Evolutionary conservation across 2,329 filamentous ascomycete species (phyloP).

Genomic region (Didymellaceae sp.): DNA sequence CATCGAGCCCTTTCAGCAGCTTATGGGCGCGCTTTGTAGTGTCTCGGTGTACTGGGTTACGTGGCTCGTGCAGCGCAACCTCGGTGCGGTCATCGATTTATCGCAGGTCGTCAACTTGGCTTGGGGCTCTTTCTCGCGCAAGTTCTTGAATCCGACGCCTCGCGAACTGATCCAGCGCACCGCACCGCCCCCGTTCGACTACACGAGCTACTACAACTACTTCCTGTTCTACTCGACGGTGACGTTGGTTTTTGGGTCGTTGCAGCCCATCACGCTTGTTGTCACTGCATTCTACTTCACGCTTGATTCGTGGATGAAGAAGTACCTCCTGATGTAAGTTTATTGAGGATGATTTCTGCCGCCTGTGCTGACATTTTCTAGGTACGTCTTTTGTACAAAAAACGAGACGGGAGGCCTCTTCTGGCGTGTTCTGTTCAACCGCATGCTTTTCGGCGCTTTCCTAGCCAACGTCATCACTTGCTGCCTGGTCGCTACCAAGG

Average conservation of each 20-base stretch:
- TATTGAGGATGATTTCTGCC: not conserved
- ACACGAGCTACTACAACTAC: slow-evolving; percentile 97
- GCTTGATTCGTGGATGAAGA: slow-evolving; percentile 89
- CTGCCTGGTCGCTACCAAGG: slow-evolving; percentile 74
- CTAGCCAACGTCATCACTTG: slow-evolving; percentile 81
- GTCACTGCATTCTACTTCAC: slow-evolving; percentile 89
- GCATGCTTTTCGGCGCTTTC: slow-evolving; percentile 82
- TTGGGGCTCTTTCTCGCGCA: slow-evolving; percentile 84
- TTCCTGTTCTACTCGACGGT: slow-evolving; percentile 95
- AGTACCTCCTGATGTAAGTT: slow-evolving; percentile 81
- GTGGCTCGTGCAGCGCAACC: slow-evolving; percentile 81
- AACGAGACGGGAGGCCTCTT: slow-evolving; percentile 93
- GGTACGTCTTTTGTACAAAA: slow-evolving; percentile 91
- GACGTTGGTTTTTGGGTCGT: slow-evolving; percentile 79
- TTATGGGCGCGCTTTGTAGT: slow-evolving; percentile 78
- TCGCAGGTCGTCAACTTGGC: slow-evolving; percentile 83
- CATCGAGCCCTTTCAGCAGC: slow-evolving; percentile 65
- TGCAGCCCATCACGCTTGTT: slow-evolving; percentile 87
- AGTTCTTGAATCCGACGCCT: slow-evolving; percentile 85
- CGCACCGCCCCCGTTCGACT: slow-evolving; percentile 90
- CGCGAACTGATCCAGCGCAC: slow-evolving; percentile 91
- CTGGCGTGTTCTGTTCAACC: slow-evolving; percentile 91
- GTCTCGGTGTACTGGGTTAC: slow-evolving; percentile 89
- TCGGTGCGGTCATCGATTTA: slow-evolving; percentile 93
- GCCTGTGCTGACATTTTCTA: slow-evolving; percentile 22